Conservation (phyloP, 2,329 filamentous ascomycete genomes). For the Trichoderma sp. region DNA sequence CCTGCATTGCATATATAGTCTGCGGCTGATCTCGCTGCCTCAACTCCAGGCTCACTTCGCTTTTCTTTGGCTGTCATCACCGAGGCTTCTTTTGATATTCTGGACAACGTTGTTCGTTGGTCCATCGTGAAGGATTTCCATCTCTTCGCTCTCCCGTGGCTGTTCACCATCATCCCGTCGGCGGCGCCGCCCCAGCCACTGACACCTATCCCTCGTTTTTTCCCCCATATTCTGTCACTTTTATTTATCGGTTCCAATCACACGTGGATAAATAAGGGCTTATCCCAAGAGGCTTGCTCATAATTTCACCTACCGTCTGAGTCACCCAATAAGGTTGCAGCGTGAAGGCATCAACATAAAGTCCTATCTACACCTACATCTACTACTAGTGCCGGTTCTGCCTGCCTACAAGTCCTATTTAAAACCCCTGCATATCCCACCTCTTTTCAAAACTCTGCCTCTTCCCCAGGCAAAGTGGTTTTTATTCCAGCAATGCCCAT, state of each 20-base stretch:
- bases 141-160: background rate
- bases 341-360: slow-evolving; percentile 19
- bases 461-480: background rate
- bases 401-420: slow-evolving; percentile 12
- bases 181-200: slow-evolving; percentile 14
- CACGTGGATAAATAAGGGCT: background rate
- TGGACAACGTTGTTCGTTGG: background rate
- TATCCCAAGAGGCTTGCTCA: slow-evolving; percentile 7
- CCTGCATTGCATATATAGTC: slow-evolving; percentile 24
- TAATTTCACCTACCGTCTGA: slow-evolving; percentile 13
- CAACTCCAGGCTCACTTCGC: slow-evolving; percentile 18
- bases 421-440: slow-evolving; percentile 12
- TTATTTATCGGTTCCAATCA: background rate
- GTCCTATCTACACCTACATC: slow-evolving; percentile 1
- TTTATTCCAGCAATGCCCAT: slow-evolving; percentile 41
- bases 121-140: slow-evolving; percentile 15
- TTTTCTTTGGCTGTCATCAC: background rate
- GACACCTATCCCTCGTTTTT: background rate
- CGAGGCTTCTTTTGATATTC: slow-evolving; percentile 21
- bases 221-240: background rate
- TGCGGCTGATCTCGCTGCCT: slow-evolving; percentile 24
- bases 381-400: background rate
- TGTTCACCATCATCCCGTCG: slow-evolving; percentile 19
- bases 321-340: slow-evolving; percentile 13
- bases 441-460: background rate